Evolutionary conservation across 768 basidiomycete species (phyloP), one percentile per base, ranked within the genome.

Genomic region (Phylloporus sp.): DNA sequence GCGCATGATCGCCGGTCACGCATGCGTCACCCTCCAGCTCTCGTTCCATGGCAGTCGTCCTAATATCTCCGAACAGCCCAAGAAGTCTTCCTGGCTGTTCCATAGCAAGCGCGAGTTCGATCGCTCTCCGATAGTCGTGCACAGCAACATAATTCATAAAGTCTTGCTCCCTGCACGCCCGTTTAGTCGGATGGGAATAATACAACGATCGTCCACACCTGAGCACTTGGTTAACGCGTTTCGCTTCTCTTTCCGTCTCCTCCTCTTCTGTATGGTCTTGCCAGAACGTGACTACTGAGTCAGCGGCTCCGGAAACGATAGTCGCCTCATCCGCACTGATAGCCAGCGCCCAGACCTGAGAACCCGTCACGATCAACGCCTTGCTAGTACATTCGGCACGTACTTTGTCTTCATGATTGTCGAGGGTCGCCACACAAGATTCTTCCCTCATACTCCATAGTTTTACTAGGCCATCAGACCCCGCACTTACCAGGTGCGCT

Each of bases 331-430:
- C 90, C 8, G 71, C 62, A 58, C 83, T 86, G 37, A 96, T 70
- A 9, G 91, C 82, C 11, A 98, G 75, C 1, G 94, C 93, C 96
- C 96, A 99, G n/a, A 99, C 83, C 95, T 97, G 55, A 18, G 14
- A 5, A n/a, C 27, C 34, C 35, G 34, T 46, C 17, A 32, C 32
- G 45, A 29, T 51, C 32, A 35, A 26, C 45, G 23, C 35, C 28
- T 13, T 22, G 20, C 27, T 6, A 31, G 23, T 44, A 27, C 9
- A 34, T 35, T 23, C 14, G 41, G 9, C 23, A 44, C 82, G 17
- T 49, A 88, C 94, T 78, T 97, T 98, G 53, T 97, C 95, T 64
- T 96, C 91, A 58, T 99, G 96, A 59, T 95, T 95, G 65, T 99
- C 96, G 66, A 99, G 71, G 6, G 95, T 98, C 15, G 82, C 72